These are phyloP conservation scores for Quercus aquifolioides DNA, from an alignment of 306 rosid species.

Conservation along the genomic window DNA sequence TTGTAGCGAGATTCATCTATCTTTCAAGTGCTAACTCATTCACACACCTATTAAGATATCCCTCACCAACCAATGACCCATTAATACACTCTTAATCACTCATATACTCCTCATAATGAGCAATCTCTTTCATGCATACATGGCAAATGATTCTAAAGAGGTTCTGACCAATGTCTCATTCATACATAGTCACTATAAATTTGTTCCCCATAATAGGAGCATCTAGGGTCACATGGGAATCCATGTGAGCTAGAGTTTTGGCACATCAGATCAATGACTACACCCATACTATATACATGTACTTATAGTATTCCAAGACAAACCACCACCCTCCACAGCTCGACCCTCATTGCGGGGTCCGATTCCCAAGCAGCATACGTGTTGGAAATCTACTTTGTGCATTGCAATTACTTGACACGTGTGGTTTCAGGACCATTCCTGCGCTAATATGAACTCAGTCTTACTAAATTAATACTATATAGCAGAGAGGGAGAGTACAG, in stretches of 20 bases:
- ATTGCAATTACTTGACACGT: slow-evolving; percentile 17
- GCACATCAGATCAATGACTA: slow-evolving; percentile 12
- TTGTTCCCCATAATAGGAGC: slow-evolving; percentile 27
- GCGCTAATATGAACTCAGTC: background rate
- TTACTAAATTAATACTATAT: background rate
- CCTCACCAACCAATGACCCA: slow-evolving; percentile 2
- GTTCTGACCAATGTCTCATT: slow-evolving; percentile 16
- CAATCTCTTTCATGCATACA: slow-evolving; percentile 19
- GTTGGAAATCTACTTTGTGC: slow-evolving; percentile 9
- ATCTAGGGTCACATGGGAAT: slow-evolving; percentile 39
- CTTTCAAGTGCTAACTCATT: no score
- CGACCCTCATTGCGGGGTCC: slow-evolving; percentile 57
- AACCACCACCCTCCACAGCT: slow-evolving; percentile 14
- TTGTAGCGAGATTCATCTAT: no score
- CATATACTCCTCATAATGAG: background rate
- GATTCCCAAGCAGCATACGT: slow-evolving; percentile 28
- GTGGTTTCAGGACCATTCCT: slow-evolving; percentile 4
- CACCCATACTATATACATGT: background rate
- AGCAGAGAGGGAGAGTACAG: background rate
- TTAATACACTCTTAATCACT: slow-evolving; percentile 1
- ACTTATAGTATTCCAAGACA: background rate
- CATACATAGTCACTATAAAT: slow-evolving; percentile 1
- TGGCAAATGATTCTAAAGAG: slow-evolving; percentile 7
- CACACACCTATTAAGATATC: background rate
- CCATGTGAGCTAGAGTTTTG: slow-evolving; percentile 26